phyloP scores from a whole-genome alignment of 257 asterid species.

The Jacaranda copaia region DNA sequence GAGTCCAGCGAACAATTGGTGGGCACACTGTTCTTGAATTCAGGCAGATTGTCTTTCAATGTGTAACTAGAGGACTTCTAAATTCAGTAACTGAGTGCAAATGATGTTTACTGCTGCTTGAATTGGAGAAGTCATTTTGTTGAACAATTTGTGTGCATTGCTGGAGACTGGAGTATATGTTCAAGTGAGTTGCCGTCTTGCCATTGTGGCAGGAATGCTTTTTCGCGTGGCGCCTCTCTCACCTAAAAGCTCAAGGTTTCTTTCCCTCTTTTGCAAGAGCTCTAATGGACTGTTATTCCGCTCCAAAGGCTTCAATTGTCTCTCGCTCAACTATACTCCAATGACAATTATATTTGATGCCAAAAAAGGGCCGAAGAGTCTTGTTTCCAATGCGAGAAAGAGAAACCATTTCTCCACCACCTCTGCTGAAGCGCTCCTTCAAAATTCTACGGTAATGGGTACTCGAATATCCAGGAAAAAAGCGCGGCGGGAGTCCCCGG shows the following conservation, averaged over 20 bases:
- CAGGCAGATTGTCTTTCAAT: neutral
- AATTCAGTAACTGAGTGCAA: neutral
- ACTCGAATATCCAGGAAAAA: constrained; percentile 48
- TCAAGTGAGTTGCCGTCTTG: constrained; percentile 24
- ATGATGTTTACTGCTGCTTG: constrained; percentile 1
- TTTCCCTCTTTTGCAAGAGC: constrained; percentile 44
- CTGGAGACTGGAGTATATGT: constrained; percentile 16
- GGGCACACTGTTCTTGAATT: constrained; percentile 6
- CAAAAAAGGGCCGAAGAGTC: constrained; percentile 31
- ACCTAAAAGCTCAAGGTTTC: constrained; percentile 50
- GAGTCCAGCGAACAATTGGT: constrained; percentile 33
- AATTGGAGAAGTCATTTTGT: constrained; percentile 21
- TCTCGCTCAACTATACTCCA: constrained; percentile 27
- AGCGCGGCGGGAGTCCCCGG: constrained; percentile 62
- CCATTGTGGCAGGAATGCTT: constrained; percentile 44
- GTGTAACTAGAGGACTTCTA: neutral
- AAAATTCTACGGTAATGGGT: constrained; percentile 30
- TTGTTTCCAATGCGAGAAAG: constrained; percentile 46
- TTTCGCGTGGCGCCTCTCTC: constrained; percentile 40
- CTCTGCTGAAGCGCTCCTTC: constrained; percentile 50
- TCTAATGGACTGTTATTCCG: constrained; percentile 34
- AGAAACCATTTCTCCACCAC: constrained; percentile 51
- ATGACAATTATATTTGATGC: constrained; percentile 24
- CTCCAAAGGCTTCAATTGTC: constrained; percentile 36
- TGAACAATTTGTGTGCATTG: constrained; percentile 25